Evolutionary conservation across 1,284 basidiomycete species (phyloP).

Genomic region (Boletellus sp.): DNA sequence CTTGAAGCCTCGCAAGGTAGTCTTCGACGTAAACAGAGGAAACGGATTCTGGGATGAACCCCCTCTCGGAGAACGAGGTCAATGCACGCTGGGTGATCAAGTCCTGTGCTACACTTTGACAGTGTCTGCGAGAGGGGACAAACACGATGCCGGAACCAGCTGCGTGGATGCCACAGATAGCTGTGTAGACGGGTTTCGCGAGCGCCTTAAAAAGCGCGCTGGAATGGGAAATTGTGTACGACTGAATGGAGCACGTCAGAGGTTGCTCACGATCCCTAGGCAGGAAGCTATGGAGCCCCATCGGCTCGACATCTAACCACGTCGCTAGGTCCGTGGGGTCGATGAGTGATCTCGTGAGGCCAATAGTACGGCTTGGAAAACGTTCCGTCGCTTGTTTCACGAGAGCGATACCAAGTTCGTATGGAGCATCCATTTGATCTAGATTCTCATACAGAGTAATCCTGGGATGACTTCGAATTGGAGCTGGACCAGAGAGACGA

Average conservation of each 20-base stretch:
- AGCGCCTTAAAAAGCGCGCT: constrained; percentile 87
- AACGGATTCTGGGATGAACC: constrained; percentile 62
- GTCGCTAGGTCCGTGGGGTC: constrained; percentile 78
- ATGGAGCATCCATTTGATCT: constrained; percentile 78
- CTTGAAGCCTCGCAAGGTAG: constrained; percentile 59
- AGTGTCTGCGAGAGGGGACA: constrained; percentile 84
- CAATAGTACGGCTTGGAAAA: constrained; percentile 71
- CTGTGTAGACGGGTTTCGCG: constrained; percentile 85
- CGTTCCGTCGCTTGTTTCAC: constrained; percentile 62
- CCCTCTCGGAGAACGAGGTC: constrained; percentile 66
- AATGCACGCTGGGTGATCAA: constrained; percentile 87
- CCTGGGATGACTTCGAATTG: constrained; percentile 45
- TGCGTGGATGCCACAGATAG: constrained; percentile 43
- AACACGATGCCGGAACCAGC: constrained; percentile 77
- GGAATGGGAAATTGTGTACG: constrained; percentile 87
- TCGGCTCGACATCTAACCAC: constrained; percentile 78
- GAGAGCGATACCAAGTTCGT: constrained; percentile 80
- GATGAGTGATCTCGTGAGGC: constrained; percentile 74
- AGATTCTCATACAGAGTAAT: constrained; percentile 84
- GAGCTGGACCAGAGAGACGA: constrained; percentile 24
- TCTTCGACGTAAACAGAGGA: constrained; percentile 61
- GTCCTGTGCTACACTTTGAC: constrained; percentile 74
- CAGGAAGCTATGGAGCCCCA: constrained; percentile 74
- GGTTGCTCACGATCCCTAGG: constrained; percentile 84
- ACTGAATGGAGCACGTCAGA: constrained; percentile 65